Base-by-base conservation (phyloP, 495 filamentous ascomycete species). In the Poronia punctata region DNA sequence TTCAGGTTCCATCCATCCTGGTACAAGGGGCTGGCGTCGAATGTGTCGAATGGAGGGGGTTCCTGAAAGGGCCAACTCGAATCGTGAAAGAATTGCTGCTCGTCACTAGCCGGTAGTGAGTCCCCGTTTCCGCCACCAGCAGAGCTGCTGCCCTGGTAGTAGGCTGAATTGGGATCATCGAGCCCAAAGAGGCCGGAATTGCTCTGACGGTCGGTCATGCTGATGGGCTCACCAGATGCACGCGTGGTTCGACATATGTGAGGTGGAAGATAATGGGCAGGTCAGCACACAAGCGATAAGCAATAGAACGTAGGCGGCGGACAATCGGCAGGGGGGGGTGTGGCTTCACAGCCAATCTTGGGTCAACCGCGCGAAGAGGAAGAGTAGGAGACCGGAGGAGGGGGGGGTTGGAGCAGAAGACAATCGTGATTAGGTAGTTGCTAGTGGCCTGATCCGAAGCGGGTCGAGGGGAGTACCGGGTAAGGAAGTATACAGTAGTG, bases 41-140 rank as follows among this genome's bases (percentile, higher is more conserved):
- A 56, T 26, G 62, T 43, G 27, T 69, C 65, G 54, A 66, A 70
- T 15, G 67, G 66, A 43, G 66, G 61, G 7, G 65, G 65, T 45
- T 65, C 62, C 37, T 66, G 59, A 29, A 69, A 68, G 45, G 34
- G 21, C 68, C 68, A 70, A 47, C 56, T 57, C 9, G 51, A 46
- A 19, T 56, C 54, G 46, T 50, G 57, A 38, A 60, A 56, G 29
- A 57, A 56, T 35, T 55, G 55, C 30, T 60, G 53, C 27, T 58
- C 57, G 32, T 43, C 46, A 43, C 46, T 50, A 46, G 35, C 41
- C 14, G 43, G 29, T 37, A 57, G 35, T 25, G 54, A 53, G 43
- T 62, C 57, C 45, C 53, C 48, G 33, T 54, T 54, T 24, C 42
- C 21, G 16, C 42, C 33, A 19, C 19, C 48, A 43, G 53, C 45